A percentile compares a stretch with the other conserved stretches of the same genome.
These are phyloP conservation scores for Tuber calosporum DNA, from an alignment of 495 filamentous ascomycete genomes.

Conservation along the genomic window DNA sequence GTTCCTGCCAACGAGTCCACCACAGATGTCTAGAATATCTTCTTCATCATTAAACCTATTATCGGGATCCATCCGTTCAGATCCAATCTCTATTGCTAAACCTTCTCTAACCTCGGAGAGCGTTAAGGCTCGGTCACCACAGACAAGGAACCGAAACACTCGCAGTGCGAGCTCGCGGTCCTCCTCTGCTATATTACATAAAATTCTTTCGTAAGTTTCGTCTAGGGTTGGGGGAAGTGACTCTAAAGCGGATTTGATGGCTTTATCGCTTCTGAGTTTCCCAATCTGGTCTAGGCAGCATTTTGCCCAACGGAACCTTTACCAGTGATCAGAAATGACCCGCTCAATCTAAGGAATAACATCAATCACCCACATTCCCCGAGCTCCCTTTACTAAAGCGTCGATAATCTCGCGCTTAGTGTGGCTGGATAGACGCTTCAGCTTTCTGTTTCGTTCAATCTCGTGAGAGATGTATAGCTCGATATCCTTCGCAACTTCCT, in stretches of 20 bases:
- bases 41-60: slow-evolving; percentile 4
- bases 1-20: slow-evolving; percentile 14
- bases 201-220: slow-evolving; percentile 43
- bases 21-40: slow-evolving; percentile 15
- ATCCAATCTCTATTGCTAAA: slow-evolving; percentile 18
- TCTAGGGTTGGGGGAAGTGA: slow-evolving; percentile 42
- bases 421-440: background rate
- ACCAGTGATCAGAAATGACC: background rate
- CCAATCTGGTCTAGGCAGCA: slow-evolving; percentile 19
- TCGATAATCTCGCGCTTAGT: slow-evolving; percentile 10
- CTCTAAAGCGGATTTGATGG: slow-evolving; percentile 35
- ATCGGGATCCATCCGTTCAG: slow-evolving; percentile 8
- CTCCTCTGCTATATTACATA: slow-evolving; percentile 35
- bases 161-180: slow-evolving; percentile 10
- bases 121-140: slow-evolving; percentile 11
- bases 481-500: slow-evolving; percentile 13
- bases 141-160: slow-evolving; percentile 20
- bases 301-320: slow-evolving; percentile 20
- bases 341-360: background rate
- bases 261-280: slow-evolving; percentile 19
- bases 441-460: slow-evolving; percentile 7
- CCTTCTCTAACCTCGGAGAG: slow-evolving; percentile 25
- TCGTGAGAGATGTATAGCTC: slow-evolving; percentile 8
- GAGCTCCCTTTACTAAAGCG: slow-evolving; percentile 6
- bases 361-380: slow-evolving; percentile 7